Evolutionary conservation across 1,139 yeast genomes (phyloP).

Genomic region (Hansenula lynferdii): DNA sequence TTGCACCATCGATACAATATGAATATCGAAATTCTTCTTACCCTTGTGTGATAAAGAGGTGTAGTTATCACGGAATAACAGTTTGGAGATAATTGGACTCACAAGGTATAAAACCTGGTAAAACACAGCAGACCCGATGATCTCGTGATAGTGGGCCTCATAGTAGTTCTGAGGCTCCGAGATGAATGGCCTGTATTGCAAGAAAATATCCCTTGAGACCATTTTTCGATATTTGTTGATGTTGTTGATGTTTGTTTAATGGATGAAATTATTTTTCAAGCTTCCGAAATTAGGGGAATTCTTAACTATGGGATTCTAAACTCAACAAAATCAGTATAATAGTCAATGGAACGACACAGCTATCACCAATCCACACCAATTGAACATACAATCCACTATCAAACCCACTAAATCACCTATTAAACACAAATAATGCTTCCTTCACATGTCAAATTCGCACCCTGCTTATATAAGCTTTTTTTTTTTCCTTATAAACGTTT

Average conservation of each 20-base stretch:
- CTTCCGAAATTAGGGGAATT: no score
- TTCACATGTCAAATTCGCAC: not conserved
- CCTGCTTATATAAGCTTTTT: not conserved
- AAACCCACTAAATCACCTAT: no score
- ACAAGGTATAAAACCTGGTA: slow-evolving; percentile 40
- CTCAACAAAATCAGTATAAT: no score
- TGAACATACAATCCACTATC: no score
- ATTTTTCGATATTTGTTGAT: not conserved
- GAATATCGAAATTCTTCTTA: slow-evolving; percentile 75
- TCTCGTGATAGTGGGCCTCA: slow-evolving; percentile 45
- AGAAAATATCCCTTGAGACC: slow-evolving; percentile 6
- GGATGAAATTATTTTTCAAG: not conserved
- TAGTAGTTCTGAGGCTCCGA: slow-evolving; percentile 25
- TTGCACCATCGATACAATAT: slow-evolving; percentile 85
- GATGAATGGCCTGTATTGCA: slow-evolving; percentile 18
- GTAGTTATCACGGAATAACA: slow-evolving; percentile 44
- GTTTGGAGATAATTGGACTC: slow-evolving; percentile 42
- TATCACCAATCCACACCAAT: no score
- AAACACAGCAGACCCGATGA: slow-evolving; percentile 37
- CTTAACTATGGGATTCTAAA: no score
- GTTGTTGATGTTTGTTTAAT: no score
- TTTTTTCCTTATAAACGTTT: not conserved
- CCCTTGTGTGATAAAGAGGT: slow-evolving; percentile 40
- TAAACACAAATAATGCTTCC: not conserved
- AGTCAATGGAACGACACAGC: no score